Percentiles rank a stretch among this genome's conserved stretches.
phyloP scores from a whole-genome alignment of 177 flowering plant genomes.

The Vitis hybrid region DNA sequence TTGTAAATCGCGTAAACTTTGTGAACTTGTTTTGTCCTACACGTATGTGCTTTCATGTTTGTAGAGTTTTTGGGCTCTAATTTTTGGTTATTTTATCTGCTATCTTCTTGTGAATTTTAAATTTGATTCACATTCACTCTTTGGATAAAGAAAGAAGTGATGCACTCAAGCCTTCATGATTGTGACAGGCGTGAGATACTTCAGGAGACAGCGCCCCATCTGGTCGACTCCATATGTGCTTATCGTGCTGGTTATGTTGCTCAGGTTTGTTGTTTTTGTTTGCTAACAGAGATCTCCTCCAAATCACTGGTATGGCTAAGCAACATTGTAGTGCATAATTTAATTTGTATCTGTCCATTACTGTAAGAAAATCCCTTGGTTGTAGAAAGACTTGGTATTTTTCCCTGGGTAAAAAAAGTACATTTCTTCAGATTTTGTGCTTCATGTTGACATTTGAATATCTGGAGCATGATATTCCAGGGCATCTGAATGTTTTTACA shows the following conservation, averaged over 20 bases:
- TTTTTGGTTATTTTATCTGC: background rate
- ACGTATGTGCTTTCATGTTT: constrained; percentile 54
- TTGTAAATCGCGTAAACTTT: constrained; percentile 91
- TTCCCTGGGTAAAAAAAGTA: too few species aligned
- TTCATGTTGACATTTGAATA: too few species aligned
- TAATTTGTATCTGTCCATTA: too few species aligned
- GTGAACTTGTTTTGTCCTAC: constrained; percentile 83
- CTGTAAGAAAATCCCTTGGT: too few species aligned
- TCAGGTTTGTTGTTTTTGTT: constrained; percentile 42
- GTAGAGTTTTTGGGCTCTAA: background rate
- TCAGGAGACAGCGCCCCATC: constrained; percentile 69
- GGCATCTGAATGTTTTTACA: too few species aligned
- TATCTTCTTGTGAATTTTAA: background rate
- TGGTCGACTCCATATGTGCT: constrained; percentile 60
- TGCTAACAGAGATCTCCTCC: background rate
- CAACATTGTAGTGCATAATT: too few species aligned
- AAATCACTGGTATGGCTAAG: too few species aligned
- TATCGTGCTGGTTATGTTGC: constrained; percentile 90
- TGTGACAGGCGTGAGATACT: constrained; percentile 80
- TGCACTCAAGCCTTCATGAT: constrained; percentile 9
- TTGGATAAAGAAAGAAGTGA: background rate
- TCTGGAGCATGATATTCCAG: too few species aligned
- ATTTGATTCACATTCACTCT: background rate
- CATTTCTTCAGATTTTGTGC: too few species aligned
- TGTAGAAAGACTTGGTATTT: too few species aligned